phyloP scores from a whole-genome alignment of 352 stramenopile genomes.

The Globisporangium solare region DNA sequence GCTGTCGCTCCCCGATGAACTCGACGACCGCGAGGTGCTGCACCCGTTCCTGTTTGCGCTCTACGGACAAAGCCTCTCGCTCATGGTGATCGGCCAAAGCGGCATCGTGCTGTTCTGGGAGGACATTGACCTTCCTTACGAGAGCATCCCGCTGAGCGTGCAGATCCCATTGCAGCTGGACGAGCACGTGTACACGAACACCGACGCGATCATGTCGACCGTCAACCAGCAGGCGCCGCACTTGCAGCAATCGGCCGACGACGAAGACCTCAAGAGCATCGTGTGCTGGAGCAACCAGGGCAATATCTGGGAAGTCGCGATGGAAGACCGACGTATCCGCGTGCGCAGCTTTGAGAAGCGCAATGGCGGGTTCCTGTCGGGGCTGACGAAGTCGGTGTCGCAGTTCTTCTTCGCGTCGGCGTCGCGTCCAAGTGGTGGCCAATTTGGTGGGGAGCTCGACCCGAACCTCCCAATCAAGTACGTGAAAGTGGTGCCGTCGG shows the following conservation, averaged over 20 bases:
- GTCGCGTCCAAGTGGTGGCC: conserved; percentile 20
- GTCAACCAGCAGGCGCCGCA: conserved; percentile 10
- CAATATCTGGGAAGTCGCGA: conserved; percentile 74
- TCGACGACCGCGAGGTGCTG: conserved; percentile 42
- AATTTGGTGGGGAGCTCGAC: conserved; percentile 29
- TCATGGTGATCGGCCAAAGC: conserved; percentile 60
- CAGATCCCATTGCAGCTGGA: conserved; percentile 61
- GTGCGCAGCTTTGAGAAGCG: conserved; percentile 71
- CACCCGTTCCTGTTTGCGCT: conserved; percentile 65
- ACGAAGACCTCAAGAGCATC: conserved; percentile 47
- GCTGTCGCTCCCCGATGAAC: conserved; percentile 50
- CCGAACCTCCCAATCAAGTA: conserved; percentile 49
- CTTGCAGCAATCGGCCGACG: conserved; percentile 8
- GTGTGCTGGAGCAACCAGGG: conserved; percentile 78
- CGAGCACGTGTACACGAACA: conserved; percentile 48
- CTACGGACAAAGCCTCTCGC: conserved; percentile 57
- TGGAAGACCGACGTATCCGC: conserved; percentile 76
- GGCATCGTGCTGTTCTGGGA: conserved; percentile 79
- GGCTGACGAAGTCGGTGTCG: conserved; percentile 67
- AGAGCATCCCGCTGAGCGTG: conserved; percentile 69
- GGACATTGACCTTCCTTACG: conserved; percentile 73
- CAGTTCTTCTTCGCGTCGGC: conserved; percentile 71
- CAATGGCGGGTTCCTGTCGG: conserved; percentile 56
- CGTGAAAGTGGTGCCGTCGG: conserved; percentile 39
- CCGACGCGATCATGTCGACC: conserved; percentile 26